Base-by-base conservation (phyloP, 495 filamentous ascomycete genomes). In the Diplogelasinospora grovesii region DNA sequence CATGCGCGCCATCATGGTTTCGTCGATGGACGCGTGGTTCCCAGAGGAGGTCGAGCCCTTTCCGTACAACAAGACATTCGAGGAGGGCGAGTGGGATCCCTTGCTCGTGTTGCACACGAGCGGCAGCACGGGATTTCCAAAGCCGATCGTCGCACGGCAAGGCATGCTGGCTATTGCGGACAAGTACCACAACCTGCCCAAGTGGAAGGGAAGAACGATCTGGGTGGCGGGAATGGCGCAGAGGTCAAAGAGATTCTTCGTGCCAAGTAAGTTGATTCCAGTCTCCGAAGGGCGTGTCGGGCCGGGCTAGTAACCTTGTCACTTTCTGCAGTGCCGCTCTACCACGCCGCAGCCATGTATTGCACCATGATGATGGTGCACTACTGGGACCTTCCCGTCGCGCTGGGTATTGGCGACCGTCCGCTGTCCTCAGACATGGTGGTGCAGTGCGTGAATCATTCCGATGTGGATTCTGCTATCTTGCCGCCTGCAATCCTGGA, bases 101-200 rank as follows among this genome's bases (percentile, higher is more conserved):
- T 43, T 65, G 1, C 22, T 70, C 4, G 54, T 79, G 8, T 49
- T 81, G 9, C 79, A 83, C 45, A 81, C 78, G 5, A 79, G 75
- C 13, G 79, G 79, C 13, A 75, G 74, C 25, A 81, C 78, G 3
- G 79, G 69, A 2, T 43, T 69, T 9, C 70, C 78, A 0, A 81
- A 80, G 52, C 71, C 71, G 1, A 61, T 83, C 4, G 46, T 64
- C 6, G 50, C 64, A 16, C 65, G 55, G 2, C 63, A 77, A 5
- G 75, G 70, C 18, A 68, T 68, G 44, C 10, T 76, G 4, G 63
- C 61, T 5, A 54, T 70, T 0, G 28, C 58, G 1, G 77, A 80
- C 36, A 45, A 26, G 11, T 53, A 42, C 21, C 54, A 52, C 5
- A 19, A 45, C 20, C 8, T 53, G 0, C 36, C 36, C 4, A 18